Base-by-base conservation (phyloP, 495 filamentous ascomycete genomes). In the Podospora pseudocomata region DNA sequence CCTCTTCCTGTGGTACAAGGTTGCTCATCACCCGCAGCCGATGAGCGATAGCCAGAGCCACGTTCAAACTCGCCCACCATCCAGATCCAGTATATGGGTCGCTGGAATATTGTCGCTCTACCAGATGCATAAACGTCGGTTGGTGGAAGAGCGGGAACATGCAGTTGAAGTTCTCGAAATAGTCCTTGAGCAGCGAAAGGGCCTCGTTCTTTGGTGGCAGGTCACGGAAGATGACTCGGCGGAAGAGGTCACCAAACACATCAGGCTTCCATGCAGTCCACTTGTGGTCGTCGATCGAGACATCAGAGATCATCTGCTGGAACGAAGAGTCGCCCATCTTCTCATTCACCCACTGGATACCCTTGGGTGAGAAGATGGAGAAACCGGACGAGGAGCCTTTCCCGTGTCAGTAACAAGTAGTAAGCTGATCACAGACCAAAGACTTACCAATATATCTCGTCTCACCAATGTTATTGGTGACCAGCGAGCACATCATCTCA, bases 401-500 rank as follows among this genome's bases (percentile, higher is more conserved):
- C 9, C 18, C 67, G n/a, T 58, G 55, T 19, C 13, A 71, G 78
- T 71, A 79, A 72, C 68, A 59, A 57, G 34, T 64, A 28, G 68
- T 34, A 56, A 23, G 23, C 34, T 16, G n/a, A 2, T 3, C 9
- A 44, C 18, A 0, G 34, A 16, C 23, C 13, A 34, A 53, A 7
- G 20, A 71, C 85, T 53, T 86, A 97, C 94, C 95, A 72, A 98
- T 96, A 80, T 97, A 99, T 77, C 95, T 85, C 30, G 95, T 97
- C 80, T 99, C 95, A 34, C 95, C 95, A 70, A 89, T 91, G 72
- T 96, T 96, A 69, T 97, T 98, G 6, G 95, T 99, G n/a, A 99
- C 94, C 55, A 99, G 81, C 1, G 93, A 97, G 78, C 95, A 97
- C 95, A 99, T 98, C 91, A 97, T 96, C 79, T 99, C 95, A 9